These are phyloP conservation scores for Solanum chilense DNA, from an alignment of 257 asterid species.

Conservation along the genomic window DNA sequence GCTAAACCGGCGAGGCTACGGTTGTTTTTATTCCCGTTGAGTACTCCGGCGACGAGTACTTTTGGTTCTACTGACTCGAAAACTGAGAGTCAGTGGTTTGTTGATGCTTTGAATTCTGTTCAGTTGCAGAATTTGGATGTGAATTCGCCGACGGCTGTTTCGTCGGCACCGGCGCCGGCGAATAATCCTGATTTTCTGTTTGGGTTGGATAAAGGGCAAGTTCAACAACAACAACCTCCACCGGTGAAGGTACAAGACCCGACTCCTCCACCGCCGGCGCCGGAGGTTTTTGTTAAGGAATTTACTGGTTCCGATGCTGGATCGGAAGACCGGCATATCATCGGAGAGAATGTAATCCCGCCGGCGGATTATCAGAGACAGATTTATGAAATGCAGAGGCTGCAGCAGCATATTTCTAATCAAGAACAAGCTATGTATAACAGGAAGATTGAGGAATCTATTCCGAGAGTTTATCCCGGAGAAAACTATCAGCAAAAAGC, in stretches of 20 bases:
- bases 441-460: neutral
- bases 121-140: slow-evolving; percentile 17
- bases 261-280: neutral
- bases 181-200: slow-evolving; percentile 20
- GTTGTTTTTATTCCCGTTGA: slow-evolving; percentile 29
- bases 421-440: slow-evolving; percentile 19
- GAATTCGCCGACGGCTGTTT: slow-evolving; percentile 2
- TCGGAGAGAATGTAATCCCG: slow-evolving; percentile 13
- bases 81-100: slow-evolving; percentile 27
- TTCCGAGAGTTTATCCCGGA: neutral
- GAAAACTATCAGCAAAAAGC: slow-evolving; percentile 11
- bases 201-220: slow-evolving; percentile 19
- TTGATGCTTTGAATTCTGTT: slow-evolving; percentile 30
- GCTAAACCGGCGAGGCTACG: slow-evolving; percentile 38
- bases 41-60: slow-evolving; percentile 6
- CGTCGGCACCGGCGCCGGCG: neutral
- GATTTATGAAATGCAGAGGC: slow-evolving; percentile 20
- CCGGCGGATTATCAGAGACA: slow-evolving; percentile 21
- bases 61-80: slow-evolving; percentile 23
- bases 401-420: slow-evolving; percentile 12
- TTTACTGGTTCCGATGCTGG: neutral
- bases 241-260: slow-evolving; percentile 11
- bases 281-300: neutral
- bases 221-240: neutral
- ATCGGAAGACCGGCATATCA: slow-evolving; percentile 6